phyloP scores from a whole-genome alignment of 495 filamentous ascomycete genomes.

The Cudoniella acicularis region DNA sequence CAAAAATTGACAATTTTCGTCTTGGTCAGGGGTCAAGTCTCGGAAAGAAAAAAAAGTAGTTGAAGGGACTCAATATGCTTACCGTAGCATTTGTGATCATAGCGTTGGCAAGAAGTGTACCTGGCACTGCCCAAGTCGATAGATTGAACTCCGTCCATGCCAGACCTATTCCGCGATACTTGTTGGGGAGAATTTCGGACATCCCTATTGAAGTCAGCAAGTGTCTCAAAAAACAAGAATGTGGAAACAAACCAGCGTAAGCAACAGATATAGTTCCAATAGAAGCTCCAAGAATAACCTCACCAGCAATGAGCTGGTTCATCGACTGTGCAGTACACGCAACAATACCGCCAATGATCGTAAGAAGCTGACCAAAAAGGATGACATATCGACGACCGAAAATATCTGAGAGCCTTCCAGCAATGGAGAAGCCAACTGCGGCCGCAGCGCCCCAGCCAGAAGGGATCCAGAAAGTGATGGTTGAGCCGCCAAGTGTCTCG shows the following conservation, averaged over 20 bases:
- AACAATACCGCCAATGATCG: slow-evolving; percentile 23
- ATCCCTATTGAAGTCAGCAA: slow-evolving; percentile 22
- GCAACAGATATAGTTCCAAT: slow-evolving; percentile 25
- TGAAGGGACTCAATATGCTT: no score
- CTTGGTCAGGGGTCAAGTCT: no score
- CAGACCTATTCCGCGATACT: slow-evolving; percentile 22
- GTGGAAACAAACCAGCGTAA: slow-evolving; percentile 25
- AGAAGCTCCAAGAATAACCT: slow-evolving; percentile 28
- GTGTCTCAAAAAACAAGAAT: slow-evolving; percentile 12
- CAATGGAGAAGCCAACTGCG: slow-evolving; percentile 27
- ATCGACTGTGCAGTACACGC: slow-evolving; percentile 4
- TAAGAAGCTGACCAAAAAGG: slow-evolving; percentile 24
- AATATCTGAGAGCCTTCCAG: slow-evolving; percentile 31
- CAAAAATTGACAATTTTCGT: no score
- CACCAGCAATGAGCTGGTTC: slow-evolving; percentile 11
- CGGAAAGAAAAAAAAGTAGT: no score
- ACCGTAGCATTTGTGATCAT: no score
- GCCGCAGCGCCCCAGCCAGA: slow-evolving; percentile 23
- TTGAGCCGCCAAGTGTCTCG: slow-evolving; percentile 11
- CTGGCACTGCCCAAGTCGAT: slow-evolving; percentile 18
- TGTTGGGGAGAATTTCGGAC: slow-evolving; percentile 25
- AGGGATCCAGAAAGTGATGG: slow-evolving; percentile 29
- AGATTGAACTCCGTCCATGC: slow-evolving; percentile 20
- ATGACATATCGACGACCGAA: slow-evolving; percentile 31
- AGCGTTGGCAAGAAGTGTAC: slow-evolving; percentile 15